Base-by-base conservation (phyloP, 331 rosid species). In the Pyrus hybrid region DNA sequence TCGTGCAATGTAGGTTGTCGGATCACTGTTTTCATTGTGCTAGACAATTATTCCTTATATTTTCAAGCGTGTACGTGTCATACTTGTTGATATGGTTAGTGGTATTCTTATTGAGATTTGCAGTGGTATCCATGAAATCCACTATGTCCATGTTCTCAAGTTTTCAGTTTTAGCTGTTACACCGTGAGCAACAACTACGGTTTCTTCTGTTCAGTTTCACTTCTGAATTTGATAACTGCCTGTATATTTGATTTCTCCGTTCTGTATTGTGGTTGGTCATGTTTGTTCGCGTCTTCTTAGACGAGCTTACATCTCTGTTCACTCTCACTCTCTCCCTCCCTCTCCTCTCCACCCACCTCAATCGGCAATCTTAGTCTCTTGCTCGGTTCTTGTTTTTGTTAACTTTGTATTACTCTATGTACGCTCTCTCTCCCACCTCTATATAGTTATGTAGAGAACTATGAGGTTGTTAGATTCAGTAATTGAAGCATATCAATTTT, bases 241-340 rank as follows among this genome's bases (percentile, higher is more conserved):
- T 57, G 63, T 57, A 57, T 65, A 57, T 64, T 65, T 78, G 75
- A 83, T 80, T 70, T 73, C 53, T 45, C 25, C 68, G 43, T 63
- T 13, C 41, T n/a, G 28, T 29, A 62, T 47, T 73, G 62, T 58
- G 74, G 77, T 82, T 69, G 83, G 62, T 70, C 80, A 78, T 74
- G 75, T 82, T 78, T 68, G 82, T 14, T 58, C 18, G 29, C 13
- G 67, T 54, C 67, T 64, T 74, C 57, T 49, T 77, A 54, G 61
- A 54, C 2, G 61, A 54, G 61, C 61, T 18, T 54, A 54, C 25
- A 18, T 54, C 11, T 54, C n/a, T 18, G 2, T 18, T n/a, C 61
- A 7, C 60, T 53, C 12, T 53, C 58, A 2, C 21, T 51, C 54
- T 49, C 56, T 49, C 56, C 5, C n/a, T 49, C 56, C 47, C 33